Evolutionary conservation across 352 stramenopile species (phyloP), one percentile per base, ranked within the genome.

Genomic region (Phytopythium montanum): DNA sequence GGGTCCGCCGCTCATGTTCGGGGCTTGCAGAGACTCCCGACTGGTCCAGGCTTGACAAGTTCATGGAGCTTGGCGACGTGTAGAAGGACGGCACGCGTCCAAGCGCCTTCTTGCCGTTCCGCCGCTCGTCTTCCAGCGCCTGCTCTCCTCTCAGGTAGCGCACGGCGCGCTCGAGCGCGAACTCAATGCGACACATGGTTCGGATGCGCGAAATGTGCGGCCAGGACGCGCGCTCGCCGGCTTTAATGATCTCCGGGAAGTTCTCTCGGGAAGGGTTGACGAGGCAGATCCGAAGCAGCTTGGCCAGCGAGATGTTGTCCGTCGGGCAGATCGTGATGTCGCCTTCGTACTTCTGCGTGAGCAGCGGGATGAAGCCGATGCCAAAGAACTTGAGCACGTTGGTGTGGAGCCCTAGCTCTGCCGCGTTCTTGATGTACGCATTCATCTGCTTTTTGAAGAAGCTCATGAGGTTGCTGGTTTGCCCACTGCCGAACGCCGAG

Each of bases 271-370:
- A 87, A 21, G 92, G 90, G 50, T 98, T 97, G 23, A 59, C 73
- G 33, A 98, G 69, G 41, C 93, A 76, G 49, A 85, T 96, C 23
- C 70, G 70, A 39, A 95, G 72, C 50, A 94, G 85, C 18, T 77
- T 85, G 14, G 82, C 72, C 9, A 98, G 63, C 16, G 84, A 81
- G 46, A 98, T 82, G 72, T 98, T 85, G 52, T 93, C 87, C 3
- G 89, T 89, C 61, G 97, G 96, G 49, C 96, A 97, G 46, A 99
- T 93, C 12, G 97, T 99, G 50, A 99, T 97, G 74, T 99, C 97
- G 18, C 97, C 97, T 81, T 99, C 95, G 67, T 99, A 99, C 65
- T 98, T 97, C 72, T 95, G 81, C 14, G 86, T 95, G 45, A 95
- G 70, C 41, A 95, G 41, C 29, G 86, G 86, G 55, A 95, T 77